Evolutionary conservation across 164 flowering plant genomes (phyloP).

Genomic region (Cinnamomum chago): DNA sequence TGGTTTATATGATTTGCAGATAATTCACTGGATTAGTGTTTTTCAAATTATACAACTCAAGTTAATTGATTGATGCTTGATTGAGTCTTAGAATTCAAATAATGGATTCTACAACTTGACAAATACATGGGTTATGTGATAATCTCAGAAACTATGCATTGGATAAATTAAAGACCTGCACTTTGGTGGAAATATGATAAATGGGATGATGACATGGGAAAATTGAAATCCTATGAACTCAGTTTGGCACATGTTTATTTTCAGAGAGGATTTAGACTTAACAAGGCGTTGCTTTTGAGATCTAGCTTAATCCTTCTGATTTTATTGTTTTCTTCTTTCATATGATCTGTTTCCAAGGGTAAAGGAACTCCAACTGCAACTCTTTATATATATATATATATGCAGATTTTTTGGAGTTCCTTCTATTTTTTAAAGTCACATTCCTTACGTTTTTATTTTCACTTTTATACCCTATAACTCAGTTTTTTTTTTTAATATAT

Average conservation of each 20-base stretch:
- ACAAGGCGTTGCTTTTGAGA: not conserved
- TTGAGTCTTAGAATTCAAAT: not conserved
- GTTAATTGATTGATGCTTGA: not conserved
- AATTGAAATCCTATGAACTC: not conserved
- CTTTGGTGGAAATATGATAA: not conserved
- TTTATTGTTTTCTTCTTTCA: not conserved
- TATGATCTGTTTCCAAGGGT: not conserved
- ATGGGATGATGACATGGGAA: not conserved
- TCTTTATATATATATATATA: no score
- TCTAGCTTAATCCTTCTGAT: not conserved
- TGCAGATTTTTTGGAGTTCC: no score
- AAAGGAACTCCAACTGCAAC: not conserved
- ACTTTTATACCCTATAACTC: no score
- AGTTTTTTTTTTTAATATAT: no score
- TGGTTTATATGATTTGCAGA: not conserved
- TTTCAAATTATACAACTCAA: no score
- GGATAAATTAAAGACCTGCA: no score
- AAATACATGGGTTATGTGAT: no score
- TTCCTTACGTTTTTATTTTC: no score
- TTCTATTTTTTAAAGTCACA: no score
- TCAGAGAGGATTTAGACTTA: no score
- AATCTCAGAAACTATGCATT: no score
- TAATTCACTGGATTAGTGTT: not conserved
- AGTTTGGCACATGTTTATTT: not conserved
- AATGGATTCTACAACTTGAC: no score